Percentiles rank a stretch among this genome's conserved stretches.
Evolutionary conservation across 2,329 filamentous ascomycete species (phyloP).

Genomic region (Aurifilum marmelostoma): DNA sequence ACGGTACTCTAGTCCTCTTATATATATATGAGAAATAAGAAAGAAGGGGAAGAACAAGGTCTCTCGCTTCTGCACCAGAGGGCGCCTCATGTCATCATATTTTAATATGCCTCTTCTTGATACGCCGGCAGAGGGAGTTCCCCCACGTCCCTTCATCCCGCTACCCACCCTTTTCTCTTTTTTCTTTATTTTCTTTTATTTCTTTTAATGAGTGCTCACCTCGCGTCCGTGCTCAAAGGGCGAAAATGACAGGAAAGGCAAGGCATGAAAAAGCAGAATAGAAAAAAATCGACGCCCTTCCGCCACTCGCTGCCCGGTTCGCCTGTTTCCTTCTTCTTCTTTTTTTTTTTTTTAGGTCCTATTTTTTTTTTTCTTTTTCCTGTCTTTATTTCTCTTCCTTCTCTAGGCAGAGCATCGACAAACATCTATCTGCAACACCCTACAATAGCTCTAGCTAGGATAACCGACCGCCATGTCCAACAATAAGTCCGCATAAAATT

Average conservation of each 20-base stretch:
- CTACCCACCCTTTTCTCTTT: neutral
- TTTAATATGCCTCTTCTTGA: neutral
- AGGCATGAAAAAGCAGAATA: neutral
- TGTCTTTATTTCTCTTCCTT: neutral
- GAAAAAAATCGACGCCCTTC: neutral
- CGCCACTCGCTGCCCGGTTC: slow-evolving; percentile 17
- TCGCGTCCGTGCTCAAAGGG: neutral
- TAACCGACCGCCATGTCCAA: slow-evolving; percentile 35
- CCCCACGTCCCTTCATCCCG: neutral
- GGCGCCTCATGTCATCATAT: neutral
- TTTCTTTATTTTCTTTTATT: neutral
- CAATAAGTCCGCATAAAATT: slow-evolving; percentile 12
- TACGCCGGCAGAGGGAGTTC: neutral
- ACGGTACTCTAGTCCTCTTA: neutral
- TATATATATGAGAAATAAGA: neutral
- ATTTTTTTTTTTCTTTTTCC: neutral
- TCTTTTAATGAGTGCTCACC: too few species aligned
- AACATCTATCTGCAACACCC: slow-evolving; percentile 25
- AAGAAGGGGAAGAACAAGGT: neutral
- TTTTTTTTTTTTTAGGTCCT: neutral
- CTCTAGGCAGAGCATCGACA: slow-evolving; percentile 17
- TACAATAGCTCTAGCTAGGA: slow-evolving; percentile 26
- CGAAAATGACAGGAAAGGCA: neutral
- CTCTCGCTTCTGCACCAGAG: neutral
- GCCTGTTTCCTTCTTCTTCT: slow-evolving; percentile 1